Evolutionary conservation across 2,329 filamentous ascomycete species (phyloP), one percentile per base, ranked within the genome.

Genomic region (Cordyceps pruinosa): DNA sequence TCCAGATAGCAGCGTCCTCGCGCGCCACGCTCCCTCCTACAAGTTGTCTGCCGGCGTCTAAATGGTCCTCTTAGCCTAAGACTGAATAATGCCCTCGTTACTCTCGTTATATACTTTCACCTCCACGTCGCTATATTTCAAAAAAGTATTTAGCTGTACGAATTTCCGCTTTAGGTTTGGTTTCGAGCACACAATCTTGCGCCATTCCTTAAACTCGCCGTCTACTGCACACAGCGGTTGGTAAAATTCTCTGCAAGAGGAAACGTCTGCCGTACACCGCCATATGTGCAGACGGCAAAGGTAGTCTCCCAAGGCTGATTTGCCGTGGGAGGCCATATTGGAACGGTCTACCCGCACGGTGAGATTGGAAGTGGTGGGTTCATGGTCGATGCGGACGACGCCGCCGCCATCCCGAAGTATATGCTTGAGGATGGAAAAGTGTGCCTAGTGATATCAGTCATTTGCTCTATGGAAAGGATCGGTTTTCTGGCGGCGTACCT

Each of bases 341-440:
- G 34, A 39, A 13, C n/a, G 23, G 35, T 51, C 35, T 2, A 51
- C 37, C 1, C 35, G 35, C 2, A 51, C 34, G 2, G 35, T 51
- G 12, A 51, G 49, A 15, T 21, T n/a, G 26, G 17, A 21, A 19
- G 49, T n/a, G 13, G 9, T 19, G 7, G 35, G 35, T 2, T 52
- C n/a, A 17, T 52, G 35, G 15, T 52, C 35, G 12, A 52, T 42
- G 15, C 17, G 35, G 25, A 52, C 25, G 26, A 52, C 49, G 15
- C 49, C 49, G 37, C 23, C n/a, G 13, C 49, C 49, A 15, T 52
- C n/a, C 5, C 15, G 49, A 5, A 52, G n/a, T 4, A 52, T 2
- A 30, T 52, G 35, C 26, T 52, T 52, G 23, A 52, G 37, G 25
- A 52, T 42, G 17, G 49, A 52, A 30, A 52, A 52, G 17, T 52